Base-by-base conservation (phyloP, 345 rosid species). In the Populus davidiana region DNA sequence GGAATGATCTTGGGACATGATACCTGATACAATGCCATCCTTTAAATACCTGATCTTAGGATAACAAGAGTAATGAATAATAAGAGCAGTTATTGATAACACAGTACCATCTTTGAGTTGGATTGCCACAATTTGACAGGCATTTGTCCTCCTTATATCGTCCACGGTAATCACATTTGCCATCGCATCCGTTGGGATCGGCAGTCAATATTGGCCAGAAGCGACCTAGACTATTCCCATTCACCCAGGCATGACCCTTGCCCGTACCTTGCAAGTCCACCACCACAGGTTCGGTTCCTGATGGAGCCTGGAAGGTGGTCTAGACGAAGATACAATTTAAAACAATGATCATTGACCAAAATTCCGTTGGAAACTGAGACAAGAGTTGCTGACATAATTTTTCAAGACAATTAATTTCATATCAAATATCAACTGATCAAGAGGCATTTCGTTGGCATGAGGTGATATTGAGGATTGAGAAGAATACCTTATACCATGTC, bases 401-500 rank as follows among this genome's bases (percentile, higher is more conserved):
- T 47, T 13, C 17, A 47, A 47, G 17, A 47, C 50, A 47, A 14
- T 4, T 44, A 20, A 36, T 35, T 29, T 7, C 5, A 25, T n/a
- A 10, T 2, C 8, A 20, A 61, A 23, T 9, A 64, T 12, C 18
- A 25, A 33, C 7, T 13, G 69, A 3, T 23, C 18, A 27, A 7
- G 2, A 64, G 6, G 17, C 29, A 64, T 64, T 23, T 64, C 68
- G 10, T 13, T 64, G 17, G 18, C 7, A n/a, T 25, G 18, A 64
- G 5, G 31, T 64, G 5, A 14, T 27, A 13, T 12, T 14, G 20
- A 64, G 23, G 67, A 64, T 64, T n/a, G 41, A 44, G 4, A 35
- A 18, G 9, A 3, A 64, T 76, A 79, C 81, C 81, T 73, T 73
- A 14, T 79, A 79, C 82, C 82, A 79, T 36, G 78, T 74, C 70